Base-by-base conservation (phyloP, 352 stramenopile species). In the Pythium sukuiense region DNA sequence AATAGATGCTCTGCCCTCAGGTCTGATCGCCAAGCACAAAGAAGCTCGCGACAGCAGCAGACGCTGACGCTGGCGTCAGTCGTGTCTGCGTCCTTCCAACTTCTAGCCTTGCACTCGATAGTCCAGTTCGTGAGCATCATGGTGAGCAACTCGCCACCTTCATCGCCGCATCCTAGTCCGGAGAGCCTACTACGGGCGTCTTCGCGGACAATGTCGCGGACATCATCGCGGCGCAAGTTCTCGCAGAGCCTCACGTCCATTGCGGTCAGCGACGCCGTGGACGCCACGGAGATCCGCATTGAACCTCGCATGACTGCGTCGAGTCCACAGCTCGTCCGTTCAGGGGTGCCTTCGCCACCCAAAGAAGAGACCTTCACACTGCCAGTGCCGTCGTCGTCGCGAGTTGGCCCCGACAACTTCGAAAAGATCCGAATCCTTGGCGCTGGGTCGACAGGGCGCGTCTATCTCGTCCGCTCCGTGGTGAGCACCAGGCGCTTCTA, bases 391-490 rank as follows among this genome's bases (percentile, higher is more conserved):
- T 61, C 50, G 20, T 32, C 33, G 6, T 52, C 58, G 12, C 59
- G 62, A 55, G 67, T 84, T 29, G 75, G 76, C 0, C 76, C 74
- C 9, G 62, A 81, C 33, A 81, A 84, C 69, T 85, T 87, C 59
- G 76, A 82, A 52, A 84, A 84, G 59, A 71, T 87, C 37, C 69
- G 70, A 13, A 65, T 81, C 24, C 74, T 87, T 7, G 78, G 76
- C 45, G 64, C 61, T 7, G 78, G 78, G 14, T 75, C 74, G 3
- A 80, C 76, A 0, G 78, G 78, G 2, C 66, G 70, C 6, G 78
- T 87, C 5, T 87, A 87, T 58, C 60, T 83, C 30, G 77, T 83
- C 7, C 73, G 74, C 50, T 82, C 65, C 30, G 66, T 80, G 30
- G 75, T 83, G 8, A 35, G 61, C 20, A 24, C 20, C 20, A 24